These are phyloP conservation scores for Mrakia blollopis DNA, from an alignment of 768 basidiomycete species.

Conservation along the genomic window DNA sequence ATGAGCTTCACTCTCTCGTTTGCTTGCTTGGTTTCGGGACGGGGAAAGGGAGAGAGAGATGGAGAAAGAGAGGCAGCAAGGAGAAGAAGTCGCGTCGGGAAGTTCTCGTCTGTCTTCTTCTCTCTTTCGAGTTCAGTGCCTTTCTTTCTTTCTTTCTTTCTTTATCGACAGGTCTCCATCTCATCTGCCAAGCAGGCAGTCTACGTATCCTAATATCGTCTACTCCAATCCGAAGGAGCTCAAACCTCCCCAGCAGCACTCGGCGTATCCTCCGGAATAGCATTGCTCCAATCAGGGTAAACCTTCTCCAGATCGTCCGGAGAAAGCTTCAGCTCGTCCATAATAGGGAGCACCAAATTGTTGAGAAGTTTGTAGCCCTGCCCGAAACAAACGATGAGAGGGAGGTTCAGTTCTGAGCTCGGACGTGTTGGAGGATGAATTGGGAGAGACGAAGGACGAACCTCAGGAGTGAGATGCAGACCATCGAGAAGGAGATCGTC, in stretches of 20 bases:
- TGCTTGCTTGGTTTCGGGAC: too few relatives aligned
- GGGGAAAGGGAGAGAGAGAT: too few relatives aligned
- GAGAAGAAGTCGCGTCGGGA: too few relatives aligned
- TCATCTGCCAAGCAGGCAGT: too few relatives aligned
- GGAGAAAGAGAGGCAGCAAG: too few relatives aligned
- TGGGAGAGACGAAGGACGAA: background rate
- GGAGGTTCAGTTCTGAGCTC: background rate
- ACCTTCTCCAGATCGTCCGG: conserved; percentile 15
- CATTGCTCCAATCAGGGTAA: conserved; percentile 24
- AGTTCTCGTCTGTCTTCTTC: too few relatives aligned
- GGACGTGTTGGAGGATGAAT: background rate
- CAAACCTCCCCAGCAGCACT: background rate
- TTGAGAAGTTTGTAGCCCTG: conserved; percentile 28
- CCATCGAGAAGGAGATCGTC: conserved; percentile 24
- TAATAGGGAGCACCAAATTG: conserved; percentile 2
- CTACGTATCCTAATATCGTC: too few relatives aligned
- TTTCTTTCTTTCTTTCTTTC: too few relatives aligned
- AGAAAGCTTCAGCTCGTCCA: conserved; percentile 7
- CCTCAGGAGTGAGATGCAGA: conserved; percentile 20
- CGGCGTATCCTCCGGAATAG: background rate
- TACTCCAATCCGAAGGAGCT: too few relatives aligned
- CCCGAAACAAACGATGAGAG: background rate
- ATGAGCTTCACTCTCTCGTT: too few relatives aligned
- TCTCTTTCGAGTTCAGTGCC: too few relatives aligned
- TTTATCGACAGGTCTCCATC: too few relatives aligned